Base-by-base conservation (phyloP, 1,284 basidiomycete genomes). In the Leccinum holopus region DNA sequence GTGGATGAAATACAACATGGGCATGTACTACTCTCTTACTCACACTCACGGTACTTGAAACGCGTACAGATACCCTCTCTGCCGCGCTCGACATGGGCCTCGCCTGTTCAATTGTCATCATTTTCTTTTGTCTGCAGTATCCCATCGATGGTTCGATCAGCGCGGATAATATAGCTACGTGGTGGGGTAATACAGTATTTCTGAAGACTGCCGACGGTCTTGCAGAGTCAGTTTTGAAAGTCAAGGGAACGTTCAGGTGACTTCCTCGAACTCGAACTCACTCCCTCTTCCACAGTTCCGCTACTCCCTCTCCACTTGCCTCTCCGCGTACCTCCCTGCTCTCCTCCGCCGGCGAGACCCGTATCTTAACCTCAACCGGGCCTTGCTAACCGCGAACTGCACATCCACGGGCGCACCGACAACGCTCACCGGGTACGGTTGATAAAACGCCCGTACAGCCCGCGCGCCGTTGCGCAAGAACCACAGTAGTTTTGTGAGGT, bases 121-220 rank as follows among this genome's bases (percentile, higher is more conserved):
- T 83, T 12, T 84, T 81, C 70, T 84, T 84, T 69, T 77, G 76
- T 61, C 70, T 83, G 18, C 79, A 83, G 68, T 82, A 74, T 58
- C 81, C 81, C 1, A 10, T 28, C 7, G 79, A 80, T 62, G 81
- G 82, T 6, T 67, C 67, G 11, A 80, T 84, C 16, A 82, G 81
- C 18, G 59, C 55, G 60, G 69, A 77, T 63, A 81, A 65, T 11
- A 65, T 85, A 54, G 76, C 74, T 56, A 65, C 63, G 4, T 85
- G 83, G 83, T 85, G 84, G 83, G 83, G 83, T 10, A 85, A 85
- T 65, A 80, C 75, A 1, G 83, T 81, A 18, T 79, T 73, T 39
- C 59, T 68, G 63, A 78, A 79, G 5, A 84, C 77, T 11, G 81
- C 75, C 1, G 82, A 83, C 64, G 74, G 66, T 12, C 41, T 53